Percentiles rank a stretch among this genome's conserved stretches.
phyloP scores from a whole-genome alignment of 2,329 filamentous ascomycete species.

The Neonectria neomacrospora region DNA sequence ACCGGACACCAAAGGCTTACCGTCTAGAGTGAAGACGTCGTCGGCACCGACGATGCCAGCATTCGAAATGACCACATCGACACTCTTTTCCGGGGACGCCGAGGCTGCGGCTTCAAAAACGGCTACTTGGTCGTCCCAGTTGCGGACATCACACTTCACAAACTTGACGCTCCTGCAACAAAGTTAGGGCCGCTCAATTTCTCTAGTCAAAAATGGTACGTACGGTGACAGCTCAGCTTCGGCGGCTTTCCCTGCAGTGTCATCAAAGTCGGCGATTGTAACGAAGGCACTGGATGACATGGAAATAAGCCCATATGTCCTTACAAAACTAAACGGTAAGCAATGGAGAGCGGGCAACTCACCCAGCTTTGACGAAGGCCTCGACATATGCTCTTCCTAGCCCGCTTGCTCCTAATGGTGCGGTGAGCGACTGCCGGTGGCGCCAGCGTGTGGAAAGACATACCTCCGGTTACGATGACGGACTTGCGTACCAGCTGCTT shows the following conservation, averaged over 20 bases:
- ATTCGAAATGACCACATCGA: conserved; percentile 61
- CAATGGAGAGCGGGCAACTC: background rate
- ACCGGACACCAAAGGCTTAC: background rate
- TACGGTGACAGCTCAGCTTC: conserved; percentile 15
- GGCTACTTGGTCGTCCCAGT: conserved; percentile 55
- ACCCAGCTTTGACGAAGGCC: conserved; percentile 19
- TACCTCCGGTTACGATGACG: conserved; percentile 23
- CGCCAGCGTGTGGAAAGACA: background rate
- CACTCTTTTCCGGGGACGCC: conserved; percentile 51
- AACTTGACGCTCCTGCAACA: conserved; percentile 37
- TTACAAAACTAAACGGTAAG: background rate
- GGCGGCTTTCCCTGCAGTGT: background rate
- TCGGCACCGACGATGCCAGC: conserved; percentile 51
- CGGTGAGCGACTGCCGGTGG: background rate
- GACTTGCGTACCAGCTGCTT: conserved; percentile 1
- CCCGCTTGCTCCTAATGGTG: conserved; percentile 10
- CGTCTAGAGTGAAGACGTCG: conserved; percentile 4
- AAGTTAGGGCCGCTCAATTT: background rate
- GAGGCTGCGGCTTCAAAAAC: conserved; percentile 54
- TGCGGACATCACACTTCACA: conserved; percentile 55
- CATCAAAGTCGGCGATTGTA: conserved; percentile 19
- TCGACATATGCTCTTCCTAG: conserved; percentile 20
- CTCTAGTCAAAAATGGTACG: background rate
- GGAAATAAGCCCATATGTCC: background rate
- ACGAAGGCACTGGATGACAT: conserved; percentile 10